A percentile compares a stretch with the other conserved stretches of the same genome.
These are phyloP conservation scores for Colletotrichum scovillei DNA, from an alignment of 2,329 filamentous ascomycete species.

Conservation along the genomic window DNA sequence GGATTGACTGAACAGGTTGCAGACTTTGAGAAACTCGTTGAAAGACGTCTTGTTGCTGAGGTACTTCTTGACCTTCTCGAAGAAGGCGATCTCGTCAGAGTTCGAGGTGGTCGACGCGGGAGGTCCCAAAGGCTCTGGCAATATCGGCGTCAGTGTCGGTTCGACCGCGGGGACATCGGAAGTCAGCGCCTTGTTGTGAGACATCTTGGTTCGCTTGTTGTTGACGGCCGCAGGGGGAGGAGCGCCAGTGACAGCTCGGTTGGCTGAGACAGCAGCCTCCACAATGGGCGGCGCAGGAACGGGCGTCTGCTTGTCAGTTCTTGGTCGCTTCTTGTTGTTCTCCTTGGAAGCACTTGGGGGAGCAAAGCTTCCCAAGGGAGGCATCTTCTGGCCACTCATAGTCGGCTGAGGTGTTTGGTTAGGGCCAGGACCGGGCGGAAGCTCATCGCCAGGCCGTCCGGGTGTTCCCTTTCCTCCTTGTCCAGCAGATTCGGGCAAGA, in stretches of 20 bases:
- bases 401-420: constrained; percentile 67
- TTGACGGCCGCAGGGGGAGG: constrained; percentile 48
- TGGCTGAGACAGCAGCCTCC: constrained; percentile 55
- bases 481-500: constrained; percentile 85
- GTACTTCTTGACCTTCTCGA: constrained; percentile 96
- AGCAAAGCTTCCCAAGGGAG: constrained; percentile 94
- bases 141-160: constrained; percentile 86
- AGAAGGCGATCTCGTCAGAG: constrained; percentile 90
- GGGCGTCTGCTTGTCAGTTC: constrained; percentile 66
- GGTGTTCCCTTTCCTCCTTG: constrained; percentile 64
- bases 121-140: constrained; percentile 88
- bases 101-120: constrained; percentile 78
- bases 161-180: constrained; percentile 75
- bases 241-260: constrained; percentile 32
- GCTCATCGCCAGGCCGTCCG: constrained; percentile 74
- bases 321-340: constrained; percentile 82
- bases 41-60: constrained; percentile 92
- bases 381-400: constrained; percentile 78
- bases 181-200: constrained; percentile 69
- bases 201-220: constrained; percentile 79
- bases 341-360: constrained; percentile 88
- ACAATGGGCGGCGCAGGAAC: constrained; percentile 57
- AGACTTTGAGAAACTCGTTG: constrained; percentile 96
- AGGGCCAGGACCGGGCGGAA: constrained; percentile 57
- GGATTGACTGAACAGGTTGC: constrained; percentile 94